A percentile compares a stretch with the other conserved stretches of the same genome.
These are phyloP conservation scores for Neoscytalidium dimidiatum DNA, from an alignment of 2,329 filamentous ascomycete genomes.

Conservation along the genomic window DNA sequence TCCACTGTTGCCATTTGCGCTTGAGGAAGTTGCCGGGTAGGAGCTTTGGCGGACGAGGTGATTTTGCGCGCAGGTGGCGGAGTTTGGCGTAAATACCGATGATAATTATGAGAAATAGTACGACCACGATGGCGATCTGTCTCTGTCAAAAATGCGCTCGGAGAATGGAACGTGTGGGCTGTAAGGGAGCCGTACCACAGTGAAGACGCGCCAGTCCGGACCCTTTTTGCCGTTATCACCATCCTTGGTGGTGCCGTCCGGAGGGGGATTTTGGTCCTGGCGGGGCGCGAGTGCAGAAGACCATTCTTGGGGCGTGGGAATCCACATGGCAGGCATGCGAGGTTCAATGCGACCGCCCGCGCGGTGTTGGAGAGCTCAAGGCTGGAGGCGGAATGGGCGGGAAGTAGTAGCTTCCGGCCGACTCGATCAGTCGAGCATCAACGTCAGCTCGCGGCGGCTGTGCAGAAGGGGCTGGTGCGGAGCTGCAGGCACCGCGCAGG, in stretches of 20 bases:
- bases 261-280: background rate
- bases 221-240: slow-evolving; percentile 3
- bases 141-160: background rate
- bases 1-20: slow-evolving; percentile 35
- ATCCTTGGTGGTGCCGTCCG: background rate
- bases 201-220: slow-evolving; percentile 15
- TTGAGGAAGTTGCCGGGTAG: slow-evolving; percentile 26
- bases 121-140: slow-evolving; percentile 14
- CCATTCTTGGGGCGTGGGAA: background rate
- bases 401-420: slow-evolving; percentile 17
- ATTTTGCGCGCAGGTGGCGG: slow-evolving; percentile 11
- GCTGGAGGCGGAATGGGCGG: slow-evolving; percentile 17
- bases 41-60: slow-evolving; percentile 4
- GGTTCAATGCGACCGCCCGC: slow-evolving; percentile 6
- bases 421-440: slow-evolving; percentile 18
- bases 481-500: background rate
- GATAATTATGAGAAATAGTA: slow-evolving; percentile 13
- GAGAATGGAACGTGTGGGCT: background rate
- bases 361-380: slow-evolving; percentile 1
- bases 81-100: slow-evolving; percentile 13
- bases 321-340: slow-evolving; percentile 7
- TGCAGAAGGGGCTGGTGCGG: background rate
- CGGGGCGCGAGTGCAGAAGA: background rate
- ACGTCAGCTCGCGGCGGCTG: slow-evolving; percentile 15
- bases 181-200: slow-evolving; percentile 15